These are phyloP conservation scores for Astragalus membranaceus DNA, from an alignment of 306 rosid species.

Conservation along the genomic window DNA sequence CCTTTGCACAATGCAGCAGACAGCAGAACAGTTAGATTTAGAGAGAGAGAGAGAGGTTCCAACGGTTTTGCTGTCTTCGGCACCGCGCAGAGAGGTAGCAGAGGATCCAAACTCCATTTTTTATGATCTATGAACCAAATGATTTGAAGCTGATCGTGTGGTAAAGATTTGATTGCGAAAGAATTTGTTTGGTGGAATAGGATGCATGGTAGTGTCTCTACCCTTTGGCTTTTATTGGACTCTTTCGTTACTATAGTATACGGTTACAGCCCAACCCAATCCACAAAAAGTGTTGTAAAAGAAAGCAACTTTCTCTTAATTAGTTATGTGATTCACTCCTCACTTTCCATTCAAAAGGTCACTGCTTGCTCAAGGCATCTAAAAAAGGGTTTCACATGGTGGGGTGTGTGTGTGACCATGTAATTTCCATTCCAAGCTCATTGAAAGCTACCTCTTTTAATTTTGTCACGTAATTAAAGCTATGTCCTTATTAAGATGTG, in stretches of 20 bases:
- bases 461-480: constrained; percentile 34
- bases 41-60: too few species aligned
- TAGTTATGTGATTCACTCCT: constrained; percentile 31
- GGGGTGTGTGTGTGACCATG: constrained; percentile 38
- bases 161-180: constrained; percentile 1
- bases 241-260: neutral
- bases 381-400: constrained; percentile 62
- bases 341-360: constrained; percentile 26
- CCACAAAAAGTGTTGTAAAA: constrained; percentile 31
- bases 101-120: neutral
- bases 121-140: neutral
- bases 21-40: too few species aligned
- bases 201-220: neutral
- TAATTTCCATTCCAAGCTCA: constrained; percentile 28
- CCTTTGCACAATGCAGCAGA: too few species aligned
- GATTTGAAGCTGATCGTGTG: neutral
- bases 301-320: constrained; percentile 25
- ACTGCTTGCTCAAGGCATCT: constrained; percentile 48
- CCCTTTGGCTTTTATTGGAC: constrained; percentile 24
- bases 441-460: constrained; percentile 34
- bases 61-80: too few species aligned
- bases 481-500: constrained; percentile 24
- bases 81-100: too few species aligned
- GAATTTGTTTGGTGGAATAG: neutral
- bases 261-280: neutral